Evolutionary conservation across 2,329 filamentous ascomycete genomes (phyloP), one percentile per base, ranked within the genome.

Genomic region (Aspergillus viridinutans): DNA sequence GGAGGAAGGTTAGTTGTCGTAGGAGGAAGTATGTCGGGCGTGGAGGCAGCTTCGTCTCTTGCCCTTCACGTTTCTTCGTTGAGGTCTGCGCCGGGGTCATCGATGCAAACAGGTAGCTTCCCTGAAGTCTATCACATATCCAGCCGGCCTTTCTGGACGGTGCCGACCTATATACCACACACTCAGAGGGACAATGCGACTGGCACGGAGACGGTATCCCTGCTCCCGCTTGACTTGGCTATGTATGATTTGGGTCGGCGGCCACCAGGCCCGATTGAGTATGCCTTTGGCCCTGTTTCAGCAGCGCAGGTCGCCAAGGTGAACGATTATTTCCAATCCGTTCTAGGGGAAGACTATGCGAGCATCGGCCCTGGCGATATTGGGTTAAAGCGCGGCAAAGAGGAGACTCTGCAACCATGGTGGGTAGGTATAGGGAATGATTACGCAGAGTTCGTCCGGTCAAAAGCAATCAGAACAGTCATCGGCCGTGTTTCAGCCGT

Each of bases 21-120:
- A 1, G 90, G 90, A 0, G 90, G 90, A 0, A 89, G 92, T 65
- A 92, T 94, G 82, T 93, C 90, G 2, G 90, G 90, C 0, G 83
- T 89, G 4, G 90, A 95, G 75, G 87, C 88, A 50, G 87, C 90
- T 0, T 86, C 85, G 9, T 85, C 86, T 1, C 83, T 92, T 51
- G 89, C 89, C 10, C 80, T 85, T 4, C 85, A 92, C 60, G 72
- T 93, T 1, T 92, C 90, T 0, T 85, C 85, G 5, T 81, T 82
- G 2, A 72, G 74, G 12, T 77, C 88, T 68, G 20, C 50, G 0
- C 49, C 47, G 2, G 49, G 40, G 9, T 17, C 40, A 8, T 81
- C 83, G 0, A 82, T 85, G 0, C 85, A 83, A 63, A 23, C 21
- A 6, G 43, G 21, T n/a, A 28, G 42, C 8, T 45, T 50, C 1